These are phyloP conservation scores for Gossypium aridum DNA, from an alignment of 441 rosid genomes.

Conservation along the genomic window DNA sequence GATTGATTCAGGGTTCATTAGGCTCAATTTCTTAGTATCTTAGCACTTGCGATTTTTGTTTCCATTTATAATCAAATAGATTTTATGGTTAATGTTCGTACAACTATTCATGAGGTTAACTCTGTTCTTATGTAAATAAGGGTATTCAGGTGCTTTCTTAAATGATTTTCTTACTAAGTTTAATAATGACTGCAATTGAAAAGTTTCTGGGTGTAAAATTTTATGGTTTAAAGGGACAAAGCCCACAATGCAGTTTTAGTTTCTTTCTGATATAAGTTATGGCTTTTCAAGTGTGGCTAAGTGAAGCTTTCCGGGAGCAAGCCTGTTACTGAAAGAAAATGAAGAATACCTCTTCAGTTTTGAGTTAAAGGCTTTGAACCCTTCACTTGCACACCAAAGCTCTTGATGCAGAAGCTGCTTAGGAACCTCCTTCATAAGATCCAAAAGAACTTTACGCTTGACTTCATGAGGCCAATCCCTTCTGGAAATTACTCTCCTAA, in stretches of 20 bases:
- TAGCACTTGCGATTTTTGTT: neutral
- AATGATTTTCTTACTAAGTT: neutral
- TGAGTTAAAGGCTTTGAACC: constrained; percentile 87
- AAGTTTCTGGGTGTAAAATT: neutral
- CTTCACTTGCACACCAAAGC: constrained; percentile 99
- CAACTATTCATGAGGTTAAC: neutral
- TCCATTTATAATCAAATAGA: neutral
- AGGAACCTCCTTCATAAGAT: constrained; percentile 96
- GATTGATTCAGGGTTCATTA: neutral
- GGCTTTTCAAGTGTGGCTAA: neutral
- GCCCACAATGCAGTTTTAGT: neutral
- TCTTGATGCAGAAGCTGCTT: constrained; percentile 90
- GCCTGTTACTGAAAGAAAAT: neutral
- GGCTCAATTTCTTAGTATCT: constrained; percentile 1
- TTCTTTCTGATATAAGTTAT: neutral
- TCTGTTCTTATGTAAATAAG: neutral
- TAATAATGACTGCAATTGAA: neutral
- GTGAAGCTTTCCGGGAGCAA: neutral
- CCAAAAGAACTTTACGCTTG: constrained; percentile 91
- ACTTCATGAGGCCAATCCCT: constrained; percentile 99
- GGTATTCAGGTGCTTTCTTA: constrained; percentile 4
- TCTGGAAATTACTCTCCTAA: constrained; percentile 93
- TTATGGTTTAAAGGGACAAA: constrained; percentile 7
- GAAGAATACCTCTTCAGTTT: constrained; percentile 71
- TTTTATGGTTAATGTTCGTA: neutral